Evolutionary conservation across 2,329 filamentous ascomycete genomes (phyloP).

Genomic region (Cordyceps cicadae): DNA sequence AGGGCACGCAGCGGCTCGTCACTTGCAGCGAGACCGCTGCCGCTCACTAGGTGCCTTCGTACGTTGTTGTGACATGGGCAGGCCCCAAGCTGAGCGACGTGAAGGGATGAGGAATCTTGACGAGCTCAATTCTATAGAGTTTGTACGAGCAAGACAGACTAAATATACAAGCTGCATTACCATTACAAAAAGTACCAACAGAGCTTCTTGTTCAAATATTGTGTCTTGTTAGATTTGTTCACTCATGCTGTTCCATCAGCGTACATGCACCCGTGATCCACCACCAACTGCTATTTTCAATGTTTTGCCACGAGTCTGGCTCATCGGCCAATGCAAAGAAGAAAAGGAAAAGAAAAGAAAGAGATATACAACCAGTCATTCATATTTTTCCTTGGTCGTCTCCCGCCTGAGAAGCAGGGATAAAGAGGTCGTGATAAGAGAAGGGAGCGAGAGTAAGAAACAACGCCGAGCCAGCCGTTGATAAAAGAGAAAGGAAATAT

Average conservation of each 20-base stretch:
- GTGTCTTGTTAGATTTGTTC: not conserved
- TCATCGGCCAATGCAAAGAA: not conserved
- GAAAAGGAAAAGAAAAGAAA: not conserved
- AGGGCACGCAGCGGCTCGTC: not conserved
- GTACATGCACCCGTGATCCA: not conserved
- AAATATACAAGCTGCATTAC: not conserved
- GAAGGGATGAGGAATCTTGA: too few species aligned
- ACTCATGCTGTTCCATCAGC: not conserved
- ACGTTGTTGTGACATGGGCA: too few species aligned
- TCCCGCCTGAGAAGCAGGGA: not conserved
- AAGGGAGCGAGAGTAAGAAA: not conserved
- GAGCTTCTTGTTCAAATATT: not conserved
- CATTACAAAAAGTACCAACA: not conserved
- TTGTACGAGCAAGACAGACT: not conserved
- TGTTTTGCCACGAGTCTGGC: not conserved
- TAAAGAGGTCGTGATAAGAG: not conserved
- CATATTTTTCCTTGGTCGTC: not conserved
- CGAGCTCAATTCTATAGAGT: too few species aligned
- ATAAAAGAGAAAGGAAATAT: not conserved
- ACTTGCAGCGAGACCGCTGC: too few species aligned
- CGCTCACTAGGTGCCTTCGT: not conserved
- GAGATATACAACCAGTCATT: not conserved
- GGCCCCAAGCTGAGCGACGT: too few species aligned
- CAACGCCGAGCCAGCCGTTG: not conserved
- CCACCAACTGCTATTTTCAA: not conserved